phyloP scores from a whole-genome alignment of 2,329 filamentous ascomycete genomes.

The Dactylellina sp. region DNA sequence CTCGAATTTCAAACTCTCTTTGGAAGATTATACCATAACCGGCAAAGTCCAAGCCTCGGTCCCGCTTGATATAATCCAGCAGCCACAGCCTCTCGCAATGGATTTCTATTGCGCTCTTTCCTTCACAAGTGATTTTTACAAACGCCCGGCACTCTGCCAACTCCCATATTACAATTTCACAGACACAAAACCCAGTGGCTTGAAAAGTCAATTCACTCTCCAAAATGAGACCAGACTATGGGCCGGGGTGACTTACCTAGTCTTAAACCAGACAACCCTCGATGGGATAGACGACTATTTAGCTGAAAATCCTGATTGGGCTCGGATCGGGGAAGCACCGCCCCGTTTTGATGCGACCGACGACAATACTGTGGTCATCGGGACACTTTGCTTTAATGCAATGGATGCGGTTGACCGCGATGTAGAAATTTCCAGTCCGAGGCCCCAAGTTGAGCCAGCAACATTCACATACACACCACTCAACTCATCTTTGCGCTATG shows the following conservation, averaged over 20 bases:
- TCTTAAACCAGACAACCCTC: background rate
- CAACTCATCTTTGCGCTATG: background rate
- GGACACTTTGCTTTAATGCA: constrained; percentile 7
- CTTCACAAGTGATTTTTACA: background rate
- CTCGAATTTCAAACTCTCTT: background rate
- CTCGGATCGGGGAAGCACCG: background rate
- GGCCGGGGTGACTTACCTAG: constrained; percentile 4
- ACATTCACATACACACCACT: constrained; percentile 3
- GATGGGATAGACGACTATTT: background rate
- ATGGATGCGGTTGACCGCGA: constrained; percentile 21
- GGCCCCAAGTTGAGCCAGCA: constrained; percentile 4
- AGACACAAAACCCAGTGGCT: background rate
- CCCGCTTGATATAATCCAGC: background rate
- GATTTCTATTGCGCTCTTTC: background rate
- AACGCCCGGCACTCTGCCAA: constrained; percentile 1
- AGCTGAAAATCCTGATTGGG: background rate
- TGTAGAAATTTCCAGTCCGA: constrained; percentile 6
- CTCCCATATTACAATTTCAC: constrained; percentile 16
- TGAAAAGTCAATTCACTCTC: constrained; percentile 15
- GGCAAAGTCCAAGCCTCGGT: constrained; percentile 1
- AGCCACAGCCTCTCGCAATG: background rate
- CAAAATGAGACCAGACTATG: background rate
- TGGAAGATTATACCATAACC: background rate
- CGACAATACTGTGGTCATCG: background rate
- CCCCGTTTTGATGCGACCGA: background rate